Evolutionary conservation across 108 stramenopile genomes (phyloP), one percentile per base, ranked within the genome.

Genomic region (Epithemia pelagica): DNA sequence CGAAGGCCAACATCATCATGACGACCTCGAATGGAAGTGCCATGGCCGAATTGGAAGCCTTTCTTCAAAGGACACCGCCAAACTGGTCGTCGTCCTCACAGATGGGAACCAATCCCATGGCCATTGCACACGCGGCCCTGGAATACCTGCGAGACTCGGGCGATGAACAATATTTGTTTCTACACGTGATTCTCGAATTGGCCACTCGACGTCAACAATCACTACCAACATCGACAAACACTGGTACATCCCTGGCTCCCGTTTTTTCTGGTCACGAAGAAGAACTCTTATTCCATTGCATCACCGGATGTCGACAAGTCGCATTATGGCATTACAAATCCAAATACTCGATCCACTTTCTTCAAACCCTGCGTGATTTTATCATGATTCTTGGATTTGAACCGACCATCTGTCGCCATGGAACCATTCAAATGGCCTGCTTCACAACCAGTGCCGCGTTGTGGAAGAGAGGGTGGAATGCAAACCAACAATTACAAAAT

Each of bases 201-300:
- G 28, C 57, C 54, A 33, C 58, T 22, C 27, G 30, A 28, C 37
- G 15, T 10, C 37, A 46, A 15, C 37, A 46, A 46, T n/a, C n/a
- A 22, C 15, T 62, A 58, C 58, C 60, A 31, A 26, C 60, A 61
- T 2, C 21, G 28, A 21, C 21, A 61, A 8, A 7, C 8, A 27
- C 26, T 30, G 29, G n/a, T 52, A 52, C 52, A 19, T 19, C 18
- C 20, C 15, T 15, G 32, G 54, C 52, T 32, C 70, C 62, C 31
- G n/a, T n/a, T n/a, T n/a, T n/a, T n/a, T 52, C 26, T 30, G 68
- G 55, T 60, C 68, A 79, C 29, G 70, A 85, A 52, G 87, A 87
- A 66, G 81, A 88, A 61, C 69, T 93, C 7, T 52, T 90, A 15
- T 93, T 90, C 65, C 92, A 93, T 62, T 93, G 87, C 59, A 73